These are phyloP conservation scores for Melaleuca alternifolia DNA, from an alignment of 345 rosid species.

Conservation along the genomic window DNA sequence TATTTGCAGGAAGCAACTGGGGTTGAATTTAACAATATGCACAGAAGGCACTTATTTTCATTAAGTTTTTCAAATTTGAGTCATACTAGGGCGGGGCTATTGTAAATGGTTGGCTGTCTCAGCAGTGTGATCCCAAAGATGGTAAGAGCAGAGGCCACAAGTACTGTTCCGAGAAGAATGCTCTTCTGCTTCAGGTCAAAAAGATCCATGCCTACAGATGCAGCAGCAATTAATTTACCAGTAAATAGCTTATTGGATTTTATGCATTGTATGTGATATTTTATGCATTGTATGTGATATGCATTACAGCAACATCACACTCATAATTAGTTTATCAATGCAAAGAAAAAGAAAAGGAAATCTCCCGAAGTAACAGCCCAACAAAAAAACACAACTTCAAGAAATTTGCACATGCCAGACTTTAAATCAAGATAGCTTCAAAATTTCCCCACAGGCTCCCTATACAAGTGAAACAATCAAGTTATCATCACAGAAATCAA, in stretches of 20 bases:
- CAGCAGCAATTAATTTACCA: neutral
- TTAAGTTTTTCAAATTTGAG: neutral
- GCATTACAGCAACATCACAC: neutral
- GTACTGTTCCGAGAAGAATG: slow-evolving; percentile 12
- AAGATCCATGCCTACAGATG: slow-evolving; percentile 27
- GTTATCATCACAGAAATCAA: neutral
- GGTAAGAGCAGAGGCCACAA: slow-evolving; percentile 20
- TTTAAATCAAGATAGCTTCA: neutral
- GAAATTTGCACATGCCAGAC: neutral
- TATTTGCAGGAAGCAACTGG: neutral
- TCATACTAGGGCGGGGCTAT: slow-evolving; percentile 12
- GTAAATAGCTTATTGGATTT: neutral
- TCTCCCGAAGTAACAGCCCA: neutral
- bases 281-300: neutral
- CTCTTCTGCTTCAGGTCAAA: slow-evolving; percentile 13
- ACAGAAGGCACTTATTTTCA: neutral
- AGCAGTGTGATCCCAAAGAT: slow-evolving; percentile 19
- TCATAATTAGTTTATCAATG: neutral
- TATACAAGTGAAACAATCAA: neutral
- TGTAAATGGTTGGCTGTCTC: slow-evolving; percentile 14
- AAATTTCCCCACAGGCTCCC: neutral
- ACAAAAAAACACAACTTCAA: neutral
- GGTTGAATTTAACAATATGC: neutral
- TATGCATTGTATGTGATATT: neutral
- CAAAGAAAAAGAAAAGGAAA: neutral